Evolutionary conservation across 306 rosid genomes (phyloP), one percentile per base, ranked within the genome.

Genomic region (Cicer arietinum): DNA sequence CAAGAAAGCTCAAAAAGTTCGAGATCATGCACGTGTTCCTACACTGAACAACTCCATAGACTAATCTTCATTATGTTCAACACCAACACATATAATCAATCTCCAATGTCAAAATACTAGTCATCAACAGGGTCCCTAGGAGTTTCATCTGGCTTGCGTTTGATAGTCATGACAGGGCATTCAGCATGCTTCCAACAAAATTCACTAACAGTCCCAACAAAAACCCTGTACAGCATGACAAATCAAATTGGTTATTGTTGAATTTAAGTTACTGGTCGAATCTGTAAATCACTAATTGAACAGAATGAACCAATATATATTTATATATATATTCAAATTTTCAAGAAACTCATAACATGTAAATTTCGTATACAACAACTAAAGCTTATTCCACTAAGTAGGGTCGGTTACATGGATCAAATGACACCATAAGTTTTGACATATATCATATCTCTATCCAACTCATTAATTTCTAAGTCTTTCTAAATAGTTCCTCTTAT

Each of bases 71-170:
- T 62, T 39, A 11, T 18, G 65, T 43, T 52, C 40, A 46, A 48
- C 12, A 63, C 22, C 63, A 77, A 16, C 75, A 70, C 11, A 10
- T 25, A 75, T 47, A 70, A 67, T 48, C 48, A 41, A 35, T 68
- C 45, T 22, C 75, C 68, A 45, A 13, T 62, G 53, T 66, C 59
- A 59, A 65, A 73, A 58, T 57, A 62, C 91, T 91, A 94, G 75
- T 94, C 99, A 69, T 94, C 99, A 75, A 92, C 92, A 2, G 97
- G 99, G 78, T 94, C 99, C 74, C 88, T 84, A 1, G 99, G 99
- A 57, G 93, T 78, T 77, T 94, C 96, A 69, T 88, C 83, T 3
- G 87, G 87, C 41, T 77, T 83, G 90, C 99, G 99, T 79, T 94
- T 94, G 89, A 94, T 89, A 37, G 93, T 84, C 81, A 94, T 84